phyloP scores from a whole-genome alignment of 495 filamentous ascomycete genomes.

The Xylaria telfairii region DNA sequence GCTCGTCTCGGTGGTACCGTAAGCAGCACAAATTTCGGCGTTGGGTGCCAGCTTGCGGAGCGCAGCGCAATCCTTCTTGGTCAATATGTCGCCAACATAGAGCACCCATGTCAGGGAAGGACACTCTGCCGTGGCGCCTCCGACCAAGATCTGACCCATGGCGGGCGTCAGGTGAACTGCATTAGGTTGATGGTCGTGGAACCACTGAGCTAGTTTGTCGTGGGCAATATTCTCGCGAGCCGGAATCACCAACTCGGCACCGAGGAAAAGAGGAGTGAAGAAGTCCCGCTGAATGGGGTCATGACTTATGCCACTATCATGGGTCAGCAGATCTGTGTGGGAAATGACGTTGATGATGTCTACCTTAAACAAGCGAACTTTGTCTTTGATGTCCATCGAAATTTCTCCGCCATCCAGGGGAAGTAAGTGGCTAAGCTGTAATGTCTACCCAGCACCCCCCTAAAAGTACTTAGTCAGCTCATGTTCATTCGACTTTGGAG shows the following conservation, averaged over 20 bases:
- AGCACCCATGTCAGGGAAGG: constrained; percentile 80
- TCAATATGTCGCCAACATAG: constrained; percentile 93
- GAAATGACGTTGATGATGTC: background rate
- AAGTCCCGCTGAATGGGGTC: constrained; percentile 72
- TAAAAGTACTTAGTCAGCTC: background rate
- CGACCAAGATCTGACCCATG: constrained; percentile 94
- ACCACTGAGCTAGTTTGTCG: constrained; percentile 91
- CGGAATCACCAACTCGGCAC: constrained; percentile 81
- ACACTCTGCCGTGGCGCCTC: constrained; percentile 79
- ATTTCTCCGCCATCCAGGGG: constrained; percentile 88
- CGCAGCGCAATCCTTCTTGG: constrained; percentile 82
- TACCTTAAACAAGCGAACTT: constrained; percentile 79
- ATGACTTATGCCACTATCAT: constrained; percentile 71
- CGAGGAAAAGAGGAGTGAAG: constrained; percentile 90
- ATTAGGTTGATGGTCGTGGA: constrained; percentile 77
- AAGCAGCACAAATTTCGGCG: constrained; percentile 85
- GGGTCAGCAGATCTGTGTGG: background rate
- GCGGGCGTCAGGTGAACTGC: constrained; percentile 89
- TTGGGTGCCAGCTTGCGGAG: constrained; percentile 81
- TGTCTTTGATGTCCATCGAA: constrained; percentile 74
- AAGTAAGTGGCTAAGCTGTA: constrained; percentile 88
- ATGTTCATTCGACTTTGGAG: constrained; percentile 65
- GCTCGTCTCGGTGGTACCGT: constrained; percentile 90
- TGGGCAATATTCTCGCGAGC: constrained; percentile 85
- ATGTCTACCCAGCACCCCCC: constrained; percentile 81